Evolutionary conservation across 768 basidiomycete species (phyloP), one percentile per base, ranked within the genome.

Genomic region (Galerina marginata): DNA sequence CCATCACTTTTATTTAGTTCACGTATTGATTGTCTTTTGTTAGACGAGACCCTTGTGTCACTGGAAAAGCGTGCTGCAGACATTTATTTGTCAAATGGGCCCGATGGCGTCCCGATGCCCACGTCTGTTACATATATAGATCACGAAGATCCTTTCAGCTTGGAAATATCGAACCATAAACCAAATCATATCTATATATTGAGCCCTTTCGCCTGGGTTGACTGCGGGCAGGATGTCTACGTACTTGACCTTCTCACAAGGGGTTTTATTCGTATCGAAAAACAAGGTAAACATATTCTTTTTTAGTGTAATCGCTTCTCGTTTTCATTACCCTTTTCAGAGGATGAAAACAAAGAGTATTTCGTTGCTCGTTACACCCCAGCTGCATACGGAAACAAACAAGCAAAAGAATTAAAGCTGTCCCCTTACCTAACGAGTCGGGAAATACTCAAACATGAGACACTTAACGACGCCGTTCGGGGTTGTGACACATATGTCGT

Each of bases 171-270:
- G 38, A 78, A 77, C 20, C 83, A 82, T 3, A 85, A 84, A 11
- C 77, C 78, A 26, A 83, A 88, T 11, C 83, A 88, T 64, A 77
- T 91, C 15, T 62, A 73, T 16, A 72, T 71, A 23, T 59, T 90
- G 42, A 93, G 87, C 63, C 73, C 67, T 16, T 80, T 84, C 64
- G 85, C 90, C 5, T 95, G 95, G 95, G 89, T 96, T 7, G 85
- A 86, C 2, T 93, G 91, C 66, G 92, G 93, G 6, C 77, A 79
- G 3, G 81, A 86, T 38, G 72, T 85, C 14, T 91, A 89, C 71
- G 83, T 96, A 7, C 78, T 96, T 2, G 90, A 93, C 68, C 87
- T 88, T 62, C 72, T 92, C n/a, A 85, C 84, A 11, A 83, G 81
- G 61, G 92, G 93, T 2, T 80, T 83, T 65, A 76, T 95, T 51